Conservation (phyloP, 306 rosid genomes). For the Canavalia ensiformis region DNA sequence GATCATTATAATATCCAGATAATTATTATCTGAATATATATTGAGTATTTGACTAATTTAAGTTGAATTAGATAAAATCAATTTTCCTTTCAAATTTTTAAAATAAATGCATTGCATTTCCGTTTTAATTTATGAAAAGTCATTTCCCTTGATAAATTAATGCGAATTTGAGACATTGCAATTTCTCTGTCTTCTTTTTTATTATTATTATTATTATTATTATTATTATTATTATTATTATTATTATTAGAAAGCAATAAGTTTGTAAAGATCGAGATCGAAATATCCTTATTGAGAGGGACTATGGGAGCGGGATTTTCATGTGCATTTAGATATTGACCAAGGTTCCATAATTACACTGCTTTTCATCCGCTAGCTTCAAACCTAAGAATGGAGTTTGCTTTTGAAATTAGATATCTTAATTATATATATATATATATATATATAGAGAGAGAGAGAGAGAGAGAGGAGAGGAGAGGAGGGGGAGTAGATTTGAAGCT, state of each 20-base stretch:
- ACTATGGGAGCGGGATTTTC: constrained; percentile 31
- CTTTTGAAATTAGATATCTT: constrained; percentile 58
- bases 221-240: no score
- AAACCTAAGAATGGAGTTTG: constrained; percentile 63
- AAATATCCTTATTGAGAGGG: constrained; percentile 18
- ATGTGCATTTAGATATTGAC: constrained; percentile 46
- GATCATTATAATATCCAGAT: background rate
- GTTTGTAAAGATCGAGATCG: background rate
- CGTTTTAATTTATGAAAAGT: background rate
- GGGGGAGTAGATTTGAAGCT: constrained; percentile 45
- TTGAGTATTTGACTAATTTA: background rate
- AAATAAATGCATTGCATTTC: background rate
- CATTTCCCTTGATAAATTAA: background rate
- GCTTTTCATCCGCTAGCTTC: constrained; percentile 54
- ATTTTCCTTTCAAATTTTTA: background rate
- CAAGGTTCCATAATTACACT: constrained; percentile 40
- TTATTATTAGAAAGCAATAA: background rate
- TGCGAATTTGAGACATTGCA: background rate
- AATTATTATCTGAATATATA: background rate
- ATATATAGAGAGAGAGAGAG: no score
- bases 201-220: no score
- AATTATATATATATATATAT: constrained; percentile 43
- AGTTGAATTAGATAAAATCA: background rate
- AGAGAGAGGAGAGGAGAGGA: no score
- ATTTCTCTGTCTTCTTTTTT: background rate